Evolutionary conservation across 192 early-diverging fungal genomes (phyloP), one percentile per base, ranked within the genome.

Genomic region (Gaertneriomyces sp.): DNA sequence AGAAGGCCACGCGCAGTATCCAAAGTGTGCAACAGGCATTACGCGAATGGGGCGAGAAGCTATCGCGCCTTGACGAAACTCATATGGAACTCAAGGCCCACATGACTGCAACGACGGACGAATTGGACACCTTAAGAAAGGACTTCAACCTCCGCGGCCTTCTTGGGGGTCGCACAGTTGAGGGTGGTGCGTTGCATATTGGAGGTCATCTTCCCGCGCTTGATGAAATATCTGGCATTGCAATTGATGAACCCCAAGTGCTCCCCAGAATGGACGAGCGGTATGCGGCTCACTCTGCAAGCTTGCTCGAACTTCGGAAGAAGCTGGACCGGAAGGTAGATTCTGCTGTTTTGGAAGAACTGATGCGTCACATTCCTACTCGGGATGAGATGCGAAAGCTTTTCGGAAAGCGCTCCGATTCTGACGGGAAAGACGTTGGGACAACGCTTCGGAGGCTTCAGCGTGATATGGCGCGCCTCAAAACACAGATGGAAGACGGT

Each of bases 341-440:
- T 58, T 74, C 70, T 5, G 61, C 16, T 17, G 74, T 76, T 0
- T 58, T 84, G 33, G 74, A 82, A 45, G 76, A 82, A 60, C 58
- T 84, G 0, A 60, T 77, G 47, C 61, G 66, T 8, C 78, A 80
- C 64, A 58, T 84, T 42, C 72, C 78, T 7, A 84, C 82, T 4
- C 56, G 75, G 1, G 72, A 84, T 16, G 82, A 84, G 9, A 9
- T 79, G 11, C 61, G 60, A 59, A 6, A 39, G 38, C 38, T n/a
- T 7, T 45, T 72, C 42, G 59, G 58, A n/a, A 56, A 39, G 53
- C 59, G n/a, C 38, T 6, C 42, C 10, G 11, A 57, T 57, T 2
- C 12, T 33, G 49, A 47, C 42, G 47, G 52, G 47, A 6, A 56
- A 39, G 54, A 56, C 5, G 8, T 63, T 33, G 11, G 4, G 5